Percentiles rank a stretch among this genome's conserved stretches.
Evolutionary conservation across 1,284 basidiomycete genomes (phyloP).

Genomic region (Somion occarium): DNA sequence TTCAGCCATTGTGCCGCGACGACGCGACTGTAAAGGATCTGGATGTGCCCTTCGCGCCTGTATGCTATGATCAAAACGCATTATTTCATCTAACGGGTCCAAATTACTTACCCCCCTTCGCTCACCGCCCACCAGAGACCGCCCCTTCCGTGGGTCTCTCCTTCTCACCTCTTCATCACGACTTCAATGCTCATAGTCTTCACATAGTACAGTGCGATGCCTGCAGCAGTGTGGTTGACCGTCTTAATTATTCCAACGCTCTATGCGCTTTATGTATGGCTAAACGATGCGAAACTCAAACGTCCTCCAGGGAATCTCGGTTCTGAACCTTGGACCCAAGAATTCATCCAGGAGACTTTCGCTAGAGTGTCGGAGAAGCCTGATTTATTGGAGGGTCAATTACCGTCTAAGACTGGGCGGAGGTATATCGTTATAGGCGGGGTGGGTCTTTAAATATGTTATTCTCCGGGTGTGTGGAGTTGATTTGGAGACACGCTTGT

Average conservation of each 20-base stretch:
- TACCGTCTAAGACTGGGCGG: slow-evolving; percentile 50
- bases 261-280: slow-evolving; percentile 38
- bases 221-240: slow-evolving; percentile 6
- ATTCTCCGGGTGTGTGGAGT: background rate
- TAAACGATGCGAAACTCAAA: slow-evolving; percentile 48
- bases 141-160: too few species aligned
- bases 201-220: background rate
- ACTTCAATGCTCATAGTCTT: too few species aligned
- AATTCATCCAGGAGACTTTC: slow-evolving; percentile 34
- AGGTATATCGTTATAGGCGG: slow-evolving; percentile 55
- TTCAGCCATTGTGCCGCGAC: too few species aligned
- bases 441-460: slow-evolving; percentile 31
- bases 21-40: too few species aligned
- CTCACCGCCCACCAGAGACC: too few species aligned
- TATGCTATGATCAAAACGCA: too few species aligned
- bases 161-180: too few species aligned
- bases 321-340: slow-evolving; percentile 39
- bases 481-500: background rate
- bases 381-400: slow-evolving; percentile 31
- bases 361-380: slow-evolving; percentile 10
- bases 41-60: too few species aligned
- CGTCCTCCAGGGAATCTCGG: slow-evolving; percentile 37
- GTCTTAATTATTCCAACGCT: slow-evolving; percentile 16
- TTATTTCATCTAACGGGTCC: too few species aligned
- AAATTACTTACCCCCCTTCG: too few species aligned